Conservation (phyloP, 192 early-diverging fungal genomes). For the Spinellus fusiger region DNA sequence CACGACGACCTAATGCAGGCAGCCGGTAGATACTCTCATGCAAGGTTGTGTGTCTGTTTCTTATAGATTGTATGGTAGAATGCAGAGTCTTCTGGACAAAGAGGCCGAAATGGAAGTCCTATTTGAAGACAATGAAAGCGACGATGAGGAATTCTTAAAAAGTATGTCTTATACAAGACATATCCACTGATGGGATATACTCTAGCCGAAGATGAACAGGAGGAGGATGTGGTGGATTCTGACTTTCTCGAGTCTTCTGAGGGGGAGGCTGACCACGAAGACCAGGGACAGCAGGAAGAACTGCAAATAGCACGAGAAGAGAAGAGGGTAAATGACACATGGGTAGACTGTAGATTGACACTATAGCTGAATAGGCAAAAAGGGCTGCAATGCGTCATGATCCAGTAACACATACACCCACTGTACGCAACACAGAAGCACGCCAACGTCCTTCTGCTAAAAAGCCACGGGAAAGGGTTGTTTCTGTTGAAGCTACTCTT, state of each 20-base stretch:
- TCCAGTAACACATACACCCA: conserved; percentile 1
- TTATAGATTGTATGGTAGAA: conserved; percentile 17
- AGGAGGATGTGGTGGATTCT: conserved; percentile 49
- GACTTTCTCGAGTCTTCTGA: conserved; percentile 46
- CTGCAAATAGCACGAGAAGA: conserved; percentile 29
- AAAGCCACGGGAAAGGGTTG: background rate
- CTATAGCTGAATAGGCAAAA: conserved; percentile 1
- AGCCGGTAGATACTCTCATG: conserved; percentile 25
- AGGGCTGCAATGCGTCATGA: conserved; percentile 4
- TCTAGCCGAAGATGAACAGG: conserved; percentile 12
- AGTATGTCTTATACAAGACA: conserved; percentile 3
- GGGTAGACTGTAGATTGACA: background rate
- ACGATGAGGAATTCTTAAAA: conserved; percentile 41
- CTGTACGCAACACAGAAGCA: background rate
- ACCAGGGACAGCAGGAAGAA: conserved; percentile 27
- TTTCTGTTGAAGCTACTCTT: conserved; percentile 17
- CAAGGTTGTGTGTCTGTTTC: background rate
- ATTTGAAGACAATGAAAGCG: conserved; percentile 42
- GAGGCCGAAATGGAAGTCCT: conserved; percentile 52
- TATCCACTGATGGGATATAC: background rate
- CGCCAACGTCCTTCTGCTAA: background rate
- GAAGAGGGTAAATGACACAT: conserved; percentile 21
- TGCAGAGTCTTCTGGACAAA: conserved; percentile 41
- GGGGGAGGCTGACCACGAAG: conserved; percentile 39
- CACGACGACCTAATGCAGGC: conserved; percentile 39